Conservation (phyloP, 257 asterid genomes). For the Craterostigma plantagineum region DNA sequence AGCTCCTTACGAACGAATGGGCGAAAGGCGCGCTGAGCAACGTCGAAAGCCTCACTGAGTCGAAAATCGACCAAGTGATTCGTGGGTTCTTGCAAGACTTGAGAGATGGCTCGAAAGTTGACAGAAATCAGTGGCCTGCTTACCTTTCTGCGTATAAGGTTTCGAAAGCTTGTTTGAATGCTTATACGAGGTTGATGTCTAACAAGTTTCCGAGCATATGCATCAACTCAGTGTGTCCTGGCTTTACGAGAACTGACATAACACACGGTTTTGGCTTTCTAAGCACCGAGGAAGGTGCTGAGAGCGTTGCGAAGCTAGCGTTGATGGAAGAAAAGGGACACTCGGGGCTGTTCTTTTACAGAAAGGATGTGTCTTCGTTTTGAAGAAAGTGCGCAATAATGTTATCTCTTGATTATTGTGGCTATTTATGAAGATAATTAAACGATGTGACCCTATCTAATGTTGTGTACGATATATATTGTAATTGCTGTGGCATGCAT, state of each 20-base stretch:
- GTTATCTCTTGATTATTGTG: too few species aligned
- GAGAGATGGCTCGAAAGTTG: slow-evolving; percentile 10
- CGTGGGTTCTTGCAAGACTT: slow-evolving; percentile 19
- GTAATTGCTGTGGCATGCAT: too few species aligned
- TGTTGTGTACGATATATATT: too few species aligned
- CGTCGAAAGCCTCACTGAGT: slow-evolving; percentile 17
- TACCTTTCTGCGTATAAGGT: slow-evolving; percentile 15
- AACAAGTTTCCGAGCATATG: slow-evolving; percentile 11
- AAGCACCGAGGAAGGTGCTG: slow-evolving; percentile 28
- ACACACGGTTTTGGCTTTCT: slow-evolving; percentile 13
- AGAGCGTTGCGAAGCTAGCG: slow-evolving; percentile 19
- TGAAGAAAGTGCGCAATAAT: too few species aligned
- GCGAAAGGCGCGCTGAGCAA: slow-evolving; percentile 14
- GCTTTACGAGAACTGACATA: slow-evolving; percentile 26
- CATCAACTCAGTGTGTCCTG: slow-evolving; percentile 33
- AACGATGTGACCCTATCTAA: too few species aligned
- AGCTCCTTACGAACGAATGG: slow-evolving; percentile 22
- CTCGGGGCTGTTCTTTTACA: slow-evolving; percentile 21
- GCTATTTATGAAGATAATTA: too few species aligned
- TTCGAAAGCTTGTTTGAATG: slow-evolving; percentile 31
- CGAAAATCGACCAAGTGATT: slow-evolving; percentile 19
- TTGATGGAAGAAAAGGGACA: slow-evolving; percentile 36
- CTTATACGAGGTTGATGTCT: slow-evolving; percentile 22
- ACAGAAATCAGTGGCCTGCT: slow-evolving; percentile 33
- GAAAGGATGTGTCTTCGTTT: slow-evolving; percentile 19